Evolutionary conservation across 2,329 filamentous ascomycete species (phyloP), one percentile per base, ranked within the genome.

Genomic region (Hypoxylon sp.): DNA sequence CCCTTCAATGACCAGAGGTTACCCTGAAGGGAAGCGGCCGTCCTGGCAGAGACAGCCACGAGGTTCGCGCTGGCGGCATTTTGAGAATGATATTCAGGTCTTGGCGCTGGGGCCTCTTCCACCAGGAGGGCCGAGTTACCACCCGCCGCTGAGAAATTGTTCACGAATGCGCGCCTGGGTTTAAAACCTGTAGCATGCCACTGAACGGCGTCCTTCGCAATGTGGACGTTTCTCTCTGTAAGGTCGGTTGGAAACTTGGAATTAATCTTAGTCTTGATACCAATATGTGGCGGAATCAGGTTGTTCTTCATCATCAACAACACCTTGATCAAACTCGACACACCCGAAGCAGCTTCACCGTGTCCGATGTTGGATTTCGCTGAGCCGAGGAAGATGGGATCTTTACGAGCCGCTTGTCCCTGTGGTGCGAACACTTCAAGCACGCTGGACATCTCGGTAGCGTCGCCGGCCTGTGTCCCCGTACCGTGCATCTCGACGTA

Each of bases 401-500:
- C 53, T 46, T 31, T 22, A 13, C 20, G 33, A 17, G 14, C 8
- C 7, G n/a, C 11, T 13, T 13, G 33, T 10, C 8, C 13, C 33
- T 11, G 81, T 2, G 86, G 86, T 37, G 87, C 88, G 70, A 91
- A 91, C 1, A 86, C 82, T 35, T 87, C 84, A 22, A 84, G 82
- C 53, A 92, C 88, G 0, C 86, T 89, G 1, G 83, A 83, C 84
- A 90, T 89, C 77, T 92, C 90, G 86, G 86, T 17, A 1, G 85
- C 86, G 75, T 93, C 91, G 66, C 91, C 91, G 33, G 89, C 90
- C 75, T 92, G 90, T 1, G 90, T 92, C 48, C 90, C 90, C 2
- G 90, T 92, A 4, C 90, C 90, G 75, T 92, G 90, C 84, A 91
- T 88, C 75, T 92, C 90, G 4, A 91, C 86, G 72, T 90, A 91